Evolutionary conservation across 2,329 filamentous ascomycete species (phyloP).

Genomic region (Fusarium robinianum): DNA sequence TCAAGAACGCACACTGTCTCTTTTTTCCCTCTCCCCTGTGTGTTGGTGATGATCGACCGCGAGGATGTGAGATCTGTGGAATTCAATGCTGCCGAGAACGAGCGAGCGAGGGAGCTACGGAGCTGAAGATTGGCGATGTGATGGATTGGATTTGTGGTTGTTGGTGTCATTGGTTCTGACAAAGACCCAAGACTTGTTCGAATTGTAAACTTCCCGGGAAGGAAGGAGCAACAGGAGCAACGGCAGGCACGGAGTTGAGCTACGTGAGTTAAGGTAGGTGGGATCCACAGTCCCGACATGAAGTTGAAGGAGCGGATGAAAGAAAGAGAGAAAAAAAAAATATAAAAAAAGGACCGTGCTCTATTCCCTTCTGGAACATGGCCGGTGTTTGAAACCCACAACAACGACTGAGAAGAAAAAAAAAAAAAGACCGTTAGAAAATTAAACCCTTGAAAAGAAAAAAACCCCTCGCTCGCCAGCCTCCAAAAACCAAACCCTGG

Average conservation of each 20-base stretch:
- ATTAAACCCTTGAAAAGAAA: too few species aligned
- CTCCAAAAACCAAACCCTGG: too few species aligned
- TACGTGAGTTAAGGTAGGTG: slow-evolving; percentile 29
- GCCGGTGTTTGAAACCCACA: slow-evolving; percentile 29
- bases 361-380: slow-evolving; percentile 32
- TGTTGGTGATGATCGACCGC: slow-evolving; percentile 29
- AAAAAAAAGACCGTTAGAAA: too few species aligned
- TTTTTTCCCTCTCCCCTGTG: too few species aligned
- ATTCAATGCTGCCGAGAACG: slow-evolving; percentile 17
- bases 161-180: too few species aligned
- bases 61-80: slow-evolving; percentile 28
- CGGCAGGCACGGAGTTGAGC: slow-evolving; percentile 22
- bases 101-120: slow-evolving; percentile 28
- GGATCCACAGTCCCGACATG: slow-evolving; percentile 7
- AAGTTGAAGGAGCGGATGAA: slow-evolving; percentile 7
- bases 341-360: slow-evolving; percentile 26
- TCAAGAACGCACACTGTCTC: slow-evolving; percentile 19
- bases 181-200: too few species aligned
- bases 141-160: too few species aligned
- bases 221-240: slow-evolving; percentile 14
- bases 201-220: too few species aligned
- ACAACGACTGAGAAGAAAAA: too few species aligned
- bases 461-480: too few species aligned
- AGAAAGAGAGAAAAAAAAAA: slow-evolving; percentile 21
- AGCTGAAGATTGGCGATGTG: slow-evolving; percentile 10